Conservation (phyloP, 106 monocot genomes). For the Dendrobium officinale region DNA sequence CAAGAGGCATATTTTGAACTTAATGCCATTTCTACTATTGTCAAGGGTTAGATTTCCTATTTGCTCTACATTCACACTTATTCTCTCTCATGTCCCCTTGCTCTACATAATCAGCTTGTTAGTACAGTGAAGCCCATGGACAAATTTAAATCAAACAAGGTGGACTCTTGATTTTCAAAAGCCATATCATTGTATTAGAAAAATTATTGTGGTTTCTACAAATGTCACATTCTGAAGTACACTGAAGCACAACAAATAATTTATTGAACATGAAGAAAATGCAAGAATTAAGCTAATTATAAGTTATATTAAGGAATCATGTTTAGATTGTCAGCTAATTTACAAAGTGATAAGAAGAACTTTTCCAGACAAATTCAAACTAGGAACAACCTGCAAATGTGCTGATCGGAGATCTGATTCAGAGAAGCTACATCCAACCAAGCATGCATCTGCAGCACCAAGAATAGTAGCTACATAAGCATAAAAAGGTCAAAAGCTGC, state of each 20-base stretch:
- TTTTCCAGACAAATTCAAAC: constrained; percentile 1
- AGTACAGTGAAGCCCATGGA: too few relatives aligned
- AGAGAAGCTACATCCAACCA: constrained; percentile 58
- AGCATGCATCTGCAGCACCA: constrained; percentile 75
- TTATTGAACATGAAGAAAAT: constrained; percentile 3
- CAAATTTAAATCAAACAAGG: too few relatives aligned
- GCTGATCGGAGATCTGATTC: constrained; percentile 92
- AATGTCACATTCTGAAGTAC: neutral
- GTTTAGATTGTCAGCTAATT: constrained; percentile 2
- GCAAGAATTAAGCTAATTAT: neutral
- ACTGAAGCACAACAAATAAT: neutral
- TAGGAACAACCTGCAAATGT: constrained; percentile 68
- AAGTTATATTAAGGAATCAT: neutral
- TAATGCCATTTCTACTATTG: too few relatives aligned
- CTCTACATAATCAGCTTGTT: too few relatives aligned
- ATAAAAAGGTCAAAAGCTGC: neutral
- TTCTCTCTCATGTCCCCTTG: too few relatives aligned
- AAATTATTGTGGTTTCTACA: neutral
- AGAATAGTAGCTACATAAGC: constrained; percentile 5
- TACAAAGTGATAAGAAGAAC: neutral
- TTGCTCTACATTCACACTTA: too few relatives aligned
- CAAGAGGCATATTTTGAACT: too few relatives aligned
- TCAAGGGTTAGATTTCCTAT: too few relatives aligned
- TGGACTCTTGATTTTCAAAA: neutral
- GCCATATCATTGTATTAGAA: neutral